A percentile compares a stretch with the other conserved stretches of the same genome.
These are phyloP conservation scores for Solanum phureja DNA, from an alignment of 257 asterid genomes.

Conservation along the genomic window DNA sequence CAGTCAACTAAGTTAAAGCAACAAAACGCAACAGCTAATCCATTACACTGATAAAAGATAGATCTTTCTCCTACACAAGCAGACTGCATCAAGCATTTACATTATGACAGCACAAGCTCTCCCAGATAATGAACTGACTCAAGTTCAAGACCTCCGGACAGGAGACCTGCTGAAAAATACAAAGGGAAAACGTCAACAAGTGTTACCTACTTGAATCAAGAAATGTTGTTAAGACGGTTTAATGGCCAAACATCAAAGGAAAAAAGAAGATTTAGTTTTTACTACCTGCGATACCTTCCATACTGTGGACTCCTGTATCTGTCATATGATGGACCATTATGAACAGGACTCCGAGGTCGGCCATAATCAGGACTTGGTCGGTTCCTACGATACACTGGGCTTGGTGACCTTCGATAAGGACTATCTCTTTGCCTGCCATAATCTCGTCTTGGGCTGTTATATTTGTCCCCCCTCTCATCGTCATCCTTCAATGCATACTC, in stretches of 20 bases:
- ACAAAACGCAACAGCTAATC: neutral
- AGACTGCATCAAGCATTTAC: neutral
- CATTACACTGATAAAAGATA: neutral
- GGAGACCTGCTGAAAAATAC: conserved; percentile 48
- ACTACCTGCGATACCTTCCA: conserved; percentile 58
- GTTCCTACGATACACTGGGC: conserved; percentile 46
- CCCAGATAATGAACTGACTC: neutral
- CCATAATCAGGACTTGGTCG: conserved; percentile 80
- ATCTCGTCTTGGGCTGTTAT: conserved; percentile 53
- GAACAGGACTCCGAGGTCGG: conserved; percentile 14
- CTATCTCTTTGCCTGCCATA: conserved; percentile 46
- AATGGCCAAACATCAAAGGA: neutral
- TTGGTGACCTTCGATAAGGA: conserved; percentile 56
- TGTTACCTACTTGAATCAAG: neutral
- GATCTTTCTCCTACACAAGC: neutral
- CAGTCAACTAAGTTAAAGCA: neutral
- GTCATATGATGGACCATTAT: conserved; percentile 38
- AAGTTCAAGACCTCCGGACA: conserved; percentile 34
- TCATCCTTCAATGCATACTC: conserved; percentile 92
- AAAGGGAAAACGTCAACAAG: neutral
- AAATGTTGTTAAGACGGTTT: neutral
- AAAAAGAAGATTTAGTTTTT: neutral
- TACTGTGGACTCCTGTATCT: conserved; percentile 57
- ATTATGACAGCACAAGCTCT: neutral
- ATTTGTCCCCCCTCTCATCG: conserved; percentile 55